phyloP scores from a whole-genome alignment of 371 early-diverging fungal genomes.

The Mucor plumbeus region DNA sequence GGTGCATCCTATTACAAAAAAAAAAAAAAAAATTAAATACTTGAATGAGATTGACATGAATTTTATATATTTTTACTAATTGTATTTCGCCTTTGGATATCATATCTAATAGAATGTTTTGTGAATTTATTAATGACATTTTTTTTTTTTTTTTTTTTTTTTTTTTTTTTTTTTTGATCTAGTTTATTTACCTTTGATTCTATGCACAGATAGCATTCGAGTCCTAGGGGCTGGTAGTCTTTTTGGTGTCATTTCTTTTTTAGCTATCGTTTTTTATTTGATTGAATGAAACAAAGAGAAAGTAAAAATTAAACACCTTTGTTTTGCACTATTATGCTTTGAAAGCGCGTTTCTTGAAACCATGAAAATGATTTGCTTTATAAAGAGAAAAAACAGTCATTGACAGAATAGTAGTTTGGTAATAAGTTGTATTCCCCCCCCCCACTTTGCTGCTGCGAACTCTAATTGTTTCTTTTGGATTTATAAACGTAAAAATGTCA shows the following conservation, averaged over 20 bases:
- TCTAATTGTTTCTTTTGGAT: not conserved
- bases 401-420: not conserved
- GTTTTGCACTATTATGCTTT: not conserved
- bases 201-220: not conserved
- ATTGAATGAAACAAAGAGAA: no score
- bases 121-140: not conserved
- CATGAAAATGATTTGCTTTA: not conserved
- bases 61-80: conserved; percentile 3
- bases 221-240: not conserved
- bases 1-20: conserved; percentile 35
- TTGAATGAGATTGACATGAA: no score
- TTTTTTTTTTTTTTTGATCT: no score
- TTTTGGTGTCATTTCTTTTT: not conserved
- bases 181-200: not conserved
- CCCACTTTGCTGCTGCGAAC: not conserved
- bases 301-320: not conserved
- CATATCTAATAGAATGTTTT: not conserved
- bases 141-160: no score
- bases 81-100: conserved; percentile 9
- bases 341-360: not conserved
- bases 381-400: not conserved
- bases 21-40: not conserved
- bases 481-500: conserved; percentile 6
- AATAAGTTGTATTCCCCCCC: not conserved
- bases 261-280: not conserved